Conservation (phyloP, 805 yeast genomes). For the Cyberlindnera amylophila region DNA sequence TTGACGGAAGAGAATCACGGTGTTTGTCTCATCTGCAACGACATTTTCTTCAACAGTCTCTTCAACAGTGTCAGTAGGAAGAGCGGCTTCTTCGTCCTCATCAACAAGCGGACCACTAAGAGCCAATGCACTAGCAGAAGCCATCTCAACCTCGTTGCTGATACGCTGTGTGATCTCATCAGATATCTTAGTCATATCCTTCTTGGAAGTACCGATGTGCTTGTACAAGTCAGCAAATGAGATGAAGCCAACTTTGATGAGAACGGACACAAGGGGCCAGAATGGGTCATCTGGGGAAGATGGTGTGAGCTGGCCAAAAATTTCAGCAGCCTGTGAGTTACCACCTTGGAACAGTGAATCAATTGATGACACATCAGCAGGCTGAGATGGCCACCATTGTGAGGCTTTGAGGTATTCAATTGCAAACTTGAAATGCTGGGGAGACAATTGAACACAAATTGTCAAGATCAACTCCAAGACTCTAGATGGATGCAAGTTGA, state of each 20-base stretch:
- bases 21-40: background rate
- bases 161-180: slow-evolving; percentile 41
- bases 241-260: slow-evolving; percentile 64
- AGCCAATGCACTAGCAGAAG: slow-evolving; percentile 77
- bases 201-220: slow-evolving; percentile 50
- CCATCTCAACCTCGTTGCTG: slow-evolving; percentile 54
- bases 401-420: slow-evolving; percentile 49
- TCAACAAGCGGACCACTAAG: slow-evolving; percentile 82
- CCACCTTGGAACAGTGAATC: slow-evolving; percentile 46
- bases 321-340: slow-evolving; percentile 47
- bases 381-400: slow-evolving; percentile 60
- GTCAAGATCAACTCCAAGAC: slow-evolving; percentile 61
- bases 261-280: slow-evolving; percentile 39
- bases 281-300: slow-evolving; percentile 10
- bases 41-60: slow-evolving; percentile 1
- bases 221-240: slow-evolving; percentile 59
- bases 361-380: slow-evolving; percentile 30
- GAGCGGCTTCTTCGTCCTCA: slow-evolving; percentile 44
- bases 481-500: slow-evolving; percentile 67
- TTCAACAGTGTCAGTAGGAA: slow-evolving; percentile 9
- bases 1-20: slow-evolving; percentile 41
- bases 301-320: slow-evolving; percentile 43
- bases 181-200: slow-evolving; percentile 41
- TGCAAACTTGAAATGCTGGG: slow-evolving; percentile 42
- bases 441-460: slow-evolving; percentile 43